Percentiles rank a stretch among this genome's conserved stretches.
Evolutionary conservation across 805 yeast genomes (phyloP).

Genomic region (Candida awuae): DNA sequence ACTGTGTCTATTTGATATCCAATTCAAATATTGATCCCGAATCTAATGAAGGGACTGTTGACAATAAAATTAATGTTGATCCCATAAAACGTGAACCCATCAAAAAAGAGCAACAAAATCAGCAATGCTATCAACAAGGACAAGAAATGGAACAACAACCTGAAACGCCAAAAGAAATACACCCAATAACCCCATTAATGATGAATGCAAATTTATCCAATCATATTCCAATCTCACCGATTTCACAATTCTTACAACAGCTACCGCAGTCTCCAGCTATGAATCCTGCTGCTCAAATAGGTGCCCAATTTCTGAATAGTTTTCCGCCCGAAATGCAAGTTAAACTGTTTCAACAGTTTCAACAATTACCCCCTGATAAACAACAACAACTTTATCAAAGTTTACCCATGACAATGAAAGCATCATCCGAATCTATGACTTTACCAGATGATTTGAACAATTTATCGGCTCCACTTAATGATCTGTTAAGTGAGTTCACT

Average conservation of each 20-base stretch:
- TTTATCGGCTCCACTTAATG: neutral
- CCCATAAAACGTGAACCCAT: too few relatives aligned
- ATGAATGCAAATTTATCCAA: constrained; percentile 1
- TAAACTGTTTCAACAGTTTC: constrained; percentile 12
- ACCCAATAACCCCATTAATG: constrained; percentile 5
- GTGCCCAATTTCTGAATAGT: constrained; percentile 11
- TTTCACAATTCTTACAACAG: constrained; percentile 11
- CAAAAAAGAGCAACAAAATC: constrained; percentile 1
- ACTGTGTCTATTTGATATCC: constrained; percentile 49
- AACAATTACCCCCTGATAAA: constrained; percentile 13
- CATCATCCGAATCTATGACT: constrained; percentile 1
- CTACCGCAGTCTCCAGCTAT: constrained; percentile 8
- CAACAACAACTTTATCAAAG: constrained; percentile 16
- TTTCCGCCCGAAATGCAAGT: constrained; percentile 14
- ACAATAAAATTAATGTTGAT: too few relatives aligned
- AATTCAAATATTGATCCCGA: neutral
- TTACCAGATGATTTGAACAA: neutral
- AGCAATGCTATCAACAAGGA: constrained; percentile 1
- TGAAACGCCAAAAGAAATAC: constrained; percentile 1
- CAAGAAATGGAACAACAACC: constrained; percentile 2
- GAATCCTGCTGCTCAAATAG: constrained; percentile 11
- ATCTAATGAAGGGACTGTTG: too few relatives aligned
- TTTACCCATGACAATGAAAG: constrained; percentile 7
- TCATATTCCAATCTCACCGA: constrained; percentile 10
- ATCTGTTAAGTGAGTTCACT: neutral